Conservation (phyloP, 2,329 filamentous ascomycete genomes). For the Biscogniauxia mediterranea region DNA sequence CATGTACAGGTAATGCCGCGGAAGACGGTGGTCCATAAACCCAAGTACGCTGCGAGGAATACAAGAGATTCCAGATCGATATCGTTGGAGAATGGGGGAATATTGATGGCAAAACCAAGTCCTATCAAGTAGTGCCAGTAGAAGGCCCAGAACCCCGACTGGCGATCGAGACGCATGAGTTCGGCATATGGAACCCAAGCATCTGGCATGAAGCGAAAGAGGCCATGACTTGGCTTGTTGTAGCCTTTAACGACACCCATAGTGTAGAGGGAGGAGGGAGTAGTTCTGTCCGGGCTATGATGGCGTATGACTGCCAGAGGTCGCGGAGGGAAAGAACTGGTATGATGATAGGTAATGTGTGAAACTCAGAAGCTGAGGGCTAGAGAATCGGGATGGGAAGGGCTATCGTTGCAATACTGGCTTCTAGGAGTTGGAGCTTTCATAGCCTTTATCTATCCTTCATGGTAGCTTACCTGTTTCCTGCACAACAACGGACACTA, state of each 20-base stretch:
- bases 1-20: conserved; percentile 51
- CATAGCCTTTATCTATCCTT: too few species aligned
- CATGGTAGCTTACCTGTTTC: too few species aligned
- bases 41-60: neutral
- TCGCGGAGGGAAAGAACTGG: too few species aligned
- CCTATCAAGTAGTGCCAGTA: conserved; percentile 48
- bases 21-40: conserved; percentile 41
- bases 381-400: too few species aligned
- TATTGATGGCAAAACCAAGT: conserved; percentile 27
- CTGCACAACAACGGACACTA: too few species aligned
- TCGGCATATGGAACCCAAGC: conserved; percentile 54
- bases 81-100: conserved; percentile 1
- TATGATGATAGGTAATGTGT: too few species aligned
- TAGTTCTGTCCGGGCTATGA: too few species aligned
- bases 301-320: too few species aligned
- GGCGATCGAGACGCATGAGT: conserved; percentile 49
- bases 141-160: conserved; percentile 49
- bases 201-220: conserved; percentile 33
- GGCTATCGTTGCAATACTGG: too few species aligned
- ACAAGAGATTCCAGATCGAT: neutral
- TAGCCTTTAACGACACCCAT: conserved; percentile 3
- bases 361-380: too few species aligned
- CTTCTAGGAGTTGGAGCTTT: too few species aligned
- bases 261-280: neutral
- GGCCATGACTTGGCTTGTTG: conserved; percentile 2